Base-by-base conservation (phyloP, 208 protist genomes). In the Leishmania gerbilli region DNA sequence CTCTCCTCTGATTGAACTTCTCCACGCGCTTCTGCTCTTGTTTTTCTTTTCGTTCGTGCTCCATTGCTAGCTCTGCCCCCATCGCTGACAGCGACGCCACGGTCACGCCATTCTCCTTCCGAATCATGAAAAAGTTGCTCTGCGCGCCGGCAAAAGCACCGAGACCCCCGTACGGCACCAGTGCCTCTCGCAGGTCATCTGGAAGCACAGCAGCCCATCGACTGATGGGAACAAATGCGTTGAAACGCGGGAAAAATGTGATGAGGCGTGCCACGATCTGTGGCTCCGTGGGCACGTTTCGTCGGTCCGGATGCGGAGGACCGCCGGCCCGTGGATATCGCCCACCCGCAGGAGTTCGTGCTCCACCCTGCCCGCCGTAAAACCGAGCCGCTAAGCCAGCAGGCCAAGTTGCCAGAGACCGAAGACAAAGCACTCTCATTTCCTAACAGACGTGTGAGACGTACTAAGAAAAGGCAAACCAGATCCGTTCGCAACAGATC, bases 91-190 rank as follows among this genome's bases (percentile, higher is more conserved):
- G 86, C 6, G 90, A 90, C 4, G 90, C 84, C 56, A 96, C 80
- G 11, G 88, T 84, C 0, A 90, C 82, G 49, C 87, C 90, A 40
- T 94, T 94, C 65, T 96, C 89, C 55, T 86, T 89, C 8, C 89
- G 82, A 27, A 92, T 83, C 67, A 92, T 89, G 81, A 96, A 96
- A 79, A 96, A 96, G 71, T 96, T 96, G 7, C 42, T 85, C 74
- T 96, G 90, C 0, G 87, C 82, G 68, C 81, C 74, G 1, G 87
- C 75, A 84, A 96, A 96, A 3, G 82, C 83, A 11, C 84, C 77
- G 11, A 96, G 74, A 11, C 92, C 92, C 27, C 90, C 90, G 79
- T 88, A 94, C 9, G 86, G 77, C 31, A 94, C 91, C n/a, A 96
- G 75, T 11, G 85, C 86, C 45, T 96, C 92, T 47, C 89, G 83